Evolutionary conservation across 805 yeast species (phyloP).

Genomic region (Yarrowia sp.): DNA sequence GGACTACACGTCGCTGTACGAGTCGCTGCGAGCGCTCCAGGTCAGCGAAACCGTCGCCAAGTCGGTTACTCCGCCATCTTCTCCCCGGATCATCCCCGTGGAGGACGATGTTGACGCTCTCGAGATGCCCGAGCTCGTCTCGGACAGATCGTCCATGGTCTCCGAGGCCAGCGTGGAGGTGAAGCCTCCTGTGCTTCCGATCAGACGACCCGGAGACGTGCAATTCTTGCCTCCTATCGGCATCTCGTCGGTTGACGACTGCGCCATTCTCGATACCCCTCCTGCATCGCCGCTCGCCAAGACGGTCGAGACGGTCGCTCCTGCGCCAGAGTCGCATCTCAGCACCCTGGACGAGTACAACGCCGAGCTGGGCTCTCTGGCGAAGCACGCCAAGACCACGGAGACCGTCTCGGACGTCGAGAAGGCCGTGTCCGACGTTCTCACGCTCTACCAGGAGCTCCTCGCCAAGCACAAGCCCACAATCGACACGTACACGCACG

Average conservation of each 20-base stretch:
- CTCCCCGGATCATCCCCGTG: not conserved
- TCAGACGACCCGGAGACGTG: conserved; percentile 6
- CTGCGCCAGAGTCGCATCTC: not conserved
- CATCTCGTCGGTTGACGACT: conserved; percentile 13
- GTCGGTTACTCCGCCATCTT: not conserved
- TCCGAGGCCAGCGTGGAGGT: not conserved
- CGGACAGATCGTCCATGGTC: not conserved
- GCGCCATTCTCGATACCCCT: conserved; percentile 24
- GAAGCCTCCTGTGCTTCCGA: not conserved
- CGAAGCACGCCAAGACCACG: not conserved
- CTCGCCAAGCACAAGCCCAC: conserved; percentile 5
- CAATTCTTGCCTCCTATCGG: conserved; percentile 23
- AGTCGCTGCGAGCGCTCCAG: not conserved
- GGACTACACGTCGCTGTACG: not conserved
- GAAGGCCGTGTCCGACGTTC: not conserved
- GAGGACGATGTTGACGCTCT: not conserved
- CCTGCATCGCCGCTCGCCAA: conserved; percentile 12
- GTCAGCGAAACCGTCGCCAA: conserved; percentile 9
- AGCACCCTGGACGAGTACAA: conserved; percentile 2
- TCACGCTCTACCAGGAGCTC: conserved; percentile 9
- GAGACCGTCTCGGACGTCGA: not conserved
- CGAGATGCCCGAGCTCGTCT: conserved; percentile 10
- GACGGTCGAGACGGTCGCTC: not conserved
- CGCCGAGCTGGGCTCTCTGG: not conserved
- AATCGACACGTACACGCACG: not conserved